phyloP scores from a whole-genome alignment of 352 stramenopile genomes.

The Pythium sukuiense region DNA sequence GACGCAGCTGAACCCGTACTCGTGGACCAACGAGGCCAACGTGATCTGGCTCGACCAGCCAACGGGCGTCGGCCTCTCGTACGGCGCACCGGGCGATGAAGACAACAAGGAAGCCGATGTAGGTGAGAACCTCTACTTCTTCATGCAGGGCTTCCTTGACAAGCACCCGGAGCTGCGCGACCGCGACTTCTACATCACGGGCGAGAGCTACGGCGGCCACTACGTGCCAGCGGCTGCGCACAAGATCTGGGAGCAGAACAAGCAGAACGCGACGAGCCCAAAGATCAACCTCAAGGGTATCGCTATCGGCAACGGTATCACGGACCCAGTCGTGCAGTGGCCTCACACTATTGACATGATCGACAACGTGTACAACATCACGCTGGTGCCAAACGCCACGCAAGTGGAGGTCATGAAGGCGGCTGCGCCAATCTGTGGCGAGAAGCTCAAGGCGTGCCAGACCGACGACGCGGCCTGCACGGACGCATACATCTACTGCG shows the following conservation, averaged over 20 bases:
- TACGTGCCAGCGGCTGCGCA: conserved; percentile 58
- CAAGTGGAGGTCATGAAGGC: conserved; percentile 39
- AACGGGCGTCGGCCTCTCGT: conserved; percentile 43
- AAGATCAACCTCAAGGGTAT: conserved; percentile 59
- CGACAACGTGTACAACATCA: conserved; percentile 73
- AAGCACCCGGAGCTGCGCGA: conserved; percentile 42
- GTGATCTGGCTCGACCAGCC: conserved; percentile 55
- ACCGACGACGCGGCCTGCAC: conserved; percentile 31
- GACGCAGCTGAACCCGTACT: conserved; percentile 40
- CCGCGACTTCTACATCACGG: conserved; percentile 65
- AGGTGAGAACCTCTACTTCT: conserved; percentile 54
- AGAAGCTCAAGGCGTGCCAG: conserved; percentile 42
- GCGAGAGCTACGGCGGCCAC: conserved; percentile 70
- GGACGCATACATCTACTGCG: conserved; percentile 44
- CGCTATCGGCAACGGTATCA: conserved; percentile 62
- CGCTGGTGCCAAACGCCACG: conserved; percentile 36
- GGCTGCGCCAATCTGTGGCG: conserved; percentile 33
- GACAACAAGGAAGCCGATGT: conserved; percentile 44
- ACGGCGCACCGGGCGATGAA: conserved; percentile 31
- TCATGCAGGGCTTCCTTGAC: conserved; percentile 50
- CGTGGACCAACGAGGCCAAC: conserved; percentile 55
- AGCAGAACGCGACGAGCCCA: conserved; percentile 13
- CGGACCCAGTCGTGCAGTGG: conserved; percentile 43
- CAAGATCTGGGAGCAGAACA: conserved; percentile 50
- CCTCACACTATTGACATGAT: conserved; percentile 59